Base-by-base conservation (phyloP, 208 protist genomes). In the Acanthamoeba castellanii region DNA sequence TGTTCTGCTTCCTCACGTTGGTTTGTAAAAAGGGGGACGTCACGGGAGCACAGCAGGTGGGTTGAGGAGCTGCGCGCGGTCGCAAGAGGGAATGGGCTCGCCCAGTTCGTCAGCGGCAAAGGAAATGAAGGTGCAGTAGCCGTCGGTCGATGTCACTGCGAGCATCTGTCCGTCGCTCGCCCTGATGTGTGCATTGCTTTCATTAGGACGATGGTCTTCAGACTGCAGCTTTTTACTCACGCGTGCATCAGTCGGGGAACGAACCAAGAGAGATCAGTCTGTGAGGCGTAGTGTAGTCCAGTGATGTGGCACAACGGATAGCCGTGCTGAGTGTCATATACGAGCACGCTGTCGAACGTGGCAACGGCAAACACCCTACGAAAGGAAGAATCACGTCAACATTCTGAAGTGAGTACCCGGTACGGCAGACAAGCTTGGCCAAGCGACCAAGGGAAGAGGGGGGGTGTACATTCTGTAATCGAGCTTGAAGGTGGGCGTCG, bases 301-400 rank as follows among this genome's bases (percentile, higher is more conserved):
- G 87, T 57, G 45, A 92, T 27, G 61, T 76, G 34, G 64, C 87
- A 76, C 6, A 92, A 16, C 16, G 87, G 87, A n/a, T 92, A 92
- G 5, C n/a, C 64, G 61, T 92, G 87, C 20, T 92, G 87, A 16
- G 87, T 92, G 61, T 92, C 87, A 50, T 92, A 92, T 2, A 92
- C 64, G 27, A 92, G 34, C 64, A 92, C 87, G 61, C 59, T 47
- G 37, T 74, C 61, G 42, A 92, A 57, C 11, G 87, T 92, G 30
- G 87, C 87, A 22, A 92, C 87, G 22, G 87, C 87, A 52, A 92
- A 92, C 34, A 92, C 34, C 87, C 87, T 92, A 18, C 30, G 20
- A 18, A 47, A 45, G 1, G 74, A 7, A 8, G 74, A 84, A 27
- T 13, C 3, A 84, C 13, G 74, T 4, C 22, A 9, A 3, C 55